A percentile compares a stretch with the other conserved stretches of the same genome.
phyloP scores from a whole-genome alignment of 306 rosid species.

The Lathyrus tuberosus region DNA sequence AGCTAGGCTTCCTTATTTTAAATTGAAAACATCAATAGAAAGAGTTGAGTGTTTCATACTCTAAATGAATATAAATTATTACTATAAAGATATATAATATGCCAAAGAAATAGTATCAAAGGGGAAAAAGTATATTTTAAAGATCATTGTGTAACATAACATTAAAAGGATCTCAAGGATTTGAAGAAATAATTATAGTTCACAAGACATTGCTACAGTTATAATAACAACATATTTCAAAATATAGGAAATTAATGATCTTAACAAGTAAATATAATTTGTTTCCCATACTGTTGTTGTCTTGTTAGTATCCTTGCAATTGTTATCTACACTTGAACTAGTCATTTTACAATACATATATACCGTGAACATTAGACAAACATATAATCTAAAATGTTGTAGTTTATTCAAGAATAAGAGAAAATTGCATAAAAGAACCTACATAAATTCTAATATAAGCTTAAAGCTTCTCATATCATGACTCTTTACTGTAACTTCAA shows the following conservation, averaged over 20 bases:
- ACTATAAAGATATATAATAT: not conserved
- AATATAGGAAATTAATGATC: constrained; percentile 4
- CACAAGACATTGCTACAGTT: not conserved
- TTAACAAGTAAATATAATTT: constrained; percentile 20
- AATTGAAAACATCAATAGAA: not conserved
- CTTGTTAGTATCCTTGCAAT: constrained; percentile 22
- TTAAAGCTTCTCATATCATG: constrained; percentile 92
- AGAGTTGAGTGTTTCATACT: not conserved
- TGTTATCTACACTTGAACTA: constrained; percentile 14
- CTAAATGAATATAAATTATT: not conserved
- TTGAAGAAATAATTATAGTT: constrained; percentile 16
- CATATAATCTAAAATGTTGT: constrained; percentile 1
- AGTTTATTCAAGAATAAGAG: constrained; percentile 14
- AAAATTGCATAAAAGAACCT: constrained; percentile 42
- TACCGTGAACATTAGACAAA: constrained; percentile 27
- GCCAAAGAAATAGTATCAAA: not conserved
- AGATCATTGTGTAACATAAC: constrained; percentile 10
- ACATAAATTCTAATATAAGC: constrained; percentile 90
- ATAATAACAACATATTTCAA: not conserved
- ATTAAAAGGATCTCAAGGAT: constrained; percentile 21
- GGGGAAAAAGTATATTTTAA: not conserved
- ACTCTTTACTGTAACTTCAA: constrained; percentile 50
- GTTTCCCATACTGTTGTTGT: not conserved
- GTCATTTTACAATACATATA: no score
- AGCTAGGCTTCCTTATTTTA: not conserved